A percentile compares a stretch with the other conserved stretches of the same genome.
Evolutionary conservation across 148 eudicot genomes (phyloP).

Genomic region (Camellia sinensis): DNA sequence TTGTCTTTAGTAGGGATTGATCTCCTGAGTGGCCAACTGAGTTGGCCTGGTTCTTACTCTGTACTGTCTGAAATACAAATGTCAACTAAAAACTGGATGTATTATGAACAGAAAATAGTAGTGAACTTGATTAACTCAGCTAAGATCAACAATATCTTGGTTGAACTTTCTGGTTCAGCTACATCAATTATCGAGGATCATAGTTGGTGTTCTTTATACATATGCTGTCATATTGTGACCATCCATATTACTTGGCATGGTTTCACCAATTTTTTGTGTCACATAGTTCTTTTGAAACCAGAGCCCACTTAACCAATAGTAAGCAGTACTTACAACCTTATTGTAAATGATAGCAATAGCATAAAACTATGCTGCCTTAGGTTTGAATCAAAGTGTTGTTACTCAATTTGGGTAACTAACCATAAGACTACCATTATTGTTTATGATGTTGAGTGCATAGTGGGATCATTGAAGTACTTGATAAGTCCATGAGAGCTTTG

Average conservation of each 20-base stretch:
- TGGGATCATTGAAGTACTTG: neutral
- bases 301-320: neutral
- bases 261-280: neutral
- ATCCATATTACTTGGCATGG: neutral
- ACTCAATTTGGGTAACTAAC: neutral
- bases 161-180: neutral
- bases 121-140: neutral
- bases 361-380: too few relatives aligned
- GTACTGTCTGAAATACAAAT: neutral
- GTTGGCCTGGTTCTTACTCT: neutral
- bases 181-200: neutral
- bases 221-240: neutral
- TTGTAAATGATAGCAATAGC: constrained; percentile 1
- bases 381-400: neutral
- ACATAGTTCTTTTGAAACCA: neutral
- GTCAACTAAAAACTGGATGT: neutral
- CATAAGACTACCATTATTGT: neutral
- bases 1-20: neutral
- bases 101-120: neutral
- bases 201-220: neutral
- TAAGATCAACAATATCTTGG: neutral
- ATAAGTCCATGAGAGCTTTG: neutral
- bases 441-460: neutral
- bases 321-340: neutral
- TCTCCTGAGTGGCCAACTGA: neutral